Evolutionary conservation across 176 grass and related monocot genomes (phyloP), one percentile per base, ranked within the genome.

Genomic region (Aegilops speltoides): DNA sequence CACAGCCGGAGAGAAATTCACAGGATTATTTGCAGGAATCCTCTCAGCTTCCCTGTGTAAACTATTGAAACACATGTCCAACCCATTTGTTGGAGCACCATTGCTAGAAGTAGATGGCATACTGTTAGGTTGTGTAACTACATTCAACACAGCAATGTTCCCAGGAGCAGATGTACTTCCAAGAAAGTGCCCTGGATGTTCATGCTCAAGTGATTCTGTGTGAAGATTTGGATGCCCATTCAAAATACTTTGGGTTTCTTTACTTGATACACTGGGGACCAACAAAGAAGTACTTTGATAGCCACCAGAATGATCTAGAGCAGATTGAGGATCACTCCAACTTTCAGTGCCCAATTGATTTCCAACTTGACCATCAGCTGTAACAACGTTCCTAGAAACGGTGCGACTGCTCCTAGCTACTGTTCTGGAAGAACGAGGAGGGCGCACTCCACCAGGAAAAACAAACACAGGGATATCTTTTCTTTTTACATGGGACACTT

Each of bases 401-500:
- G 77, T 40, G 77, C 73, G 66, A 73, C 13, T 73, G 45, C 83
- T 83, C 77, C 61, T 85, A 38, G 59, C 48, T 13, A 33, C 88
- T 71, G 86, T 76, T 79, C 78, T 91, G 54, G 54, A 77, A 88
- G 88, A 69, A 80, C 88, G 88, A 37, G 76, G 82, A 85, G 95
- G 93, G 20, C 93, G 88, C 52, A 91, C 79, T 54, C 93, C 93
- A 83, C 87, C 72, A 87, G 95, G 95, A 68, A 98, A 95, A 78
- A 95, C 93, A 86, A 95, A 98, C 52, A 80, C 63, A 29, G 95
- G 95, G 10, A 98, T 87, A 31, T 92, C 91, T 88, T 87, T 94
- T 40, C 93, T 88, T 82, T 93, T 98, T 84, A 95, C 87, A 86
- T 98, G 93, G 13, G 89, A 87, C 80, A 98, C 91, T 73, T 87